Conservation (phyloP, 2,329 filamentous ascomycete genomes). For the Penicillium hesseltinei region DNA sequence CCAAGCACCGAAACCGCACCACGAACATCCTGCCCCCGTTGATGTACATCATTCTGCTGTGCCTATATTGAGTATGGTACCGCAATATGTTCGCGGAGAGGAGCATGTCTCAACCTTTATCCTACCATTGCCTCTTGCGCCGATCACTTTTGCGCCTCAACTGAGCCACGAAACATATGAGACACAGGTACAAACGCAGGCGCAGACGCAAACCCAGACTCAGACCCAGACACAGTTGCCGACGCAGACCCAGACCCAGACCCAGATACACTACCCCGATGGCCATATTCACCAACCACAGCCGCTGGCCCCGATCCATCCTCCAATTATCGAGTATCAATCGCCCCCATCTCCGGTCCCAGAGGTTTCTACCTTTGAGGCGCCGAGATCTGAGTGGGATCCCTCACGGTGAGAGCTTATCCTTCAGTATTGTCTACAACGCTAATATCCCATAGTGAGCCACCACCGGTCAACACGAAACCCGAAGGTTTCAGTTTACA, state of each 20-base stretch:
- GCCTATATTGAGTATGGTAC: conserved; percentile 38
- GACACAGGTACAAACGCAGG: neutral
- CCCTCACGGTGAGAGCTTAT: conserved; percentile 53
- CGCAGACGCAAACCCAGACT: neutral
- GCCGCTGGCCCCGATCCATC: conserved; percentile 44
- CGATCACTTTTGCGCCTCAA: conserved; percentile 16
- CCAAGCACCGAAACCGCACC: conserved; percentile 1
- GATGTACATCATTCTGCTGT: conserved; percentile 1
- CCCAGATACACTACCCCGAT: neutral
- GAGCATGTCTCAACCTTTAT: conserved; percentile 41
- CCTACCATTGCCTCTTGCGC: conserved; percentile 16
- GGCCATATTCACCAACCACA: conserved; percentile 30
- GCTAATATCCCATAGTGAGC: conserved; percentile 51
- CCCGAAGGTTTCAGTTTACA: conserved; percentile 87
- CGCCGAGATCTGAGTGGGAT: conserved; percentile 62
- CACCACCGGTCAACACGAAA: conserved; percentile 63
- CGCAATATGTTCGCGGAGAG: conserved; percentile 47
- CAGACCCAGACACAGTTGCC: neutral
- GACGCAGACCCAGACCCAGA: conserved; percentile 3
- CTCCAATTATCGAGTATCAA: conserved; percentile 42
- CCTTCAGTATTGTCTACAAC: neutral
- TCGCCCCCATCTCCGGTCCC: conserved; percentile 30
- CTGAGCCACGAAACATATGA: conserved; percentile 9
- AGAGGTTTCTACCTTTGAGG: conserved; percentile 51
- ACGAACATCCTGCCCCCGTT: neutral